phyloP scores from a whole-genome alignment of 73 alveolate genomes.

The Tetrahymena borealis region DNA sequence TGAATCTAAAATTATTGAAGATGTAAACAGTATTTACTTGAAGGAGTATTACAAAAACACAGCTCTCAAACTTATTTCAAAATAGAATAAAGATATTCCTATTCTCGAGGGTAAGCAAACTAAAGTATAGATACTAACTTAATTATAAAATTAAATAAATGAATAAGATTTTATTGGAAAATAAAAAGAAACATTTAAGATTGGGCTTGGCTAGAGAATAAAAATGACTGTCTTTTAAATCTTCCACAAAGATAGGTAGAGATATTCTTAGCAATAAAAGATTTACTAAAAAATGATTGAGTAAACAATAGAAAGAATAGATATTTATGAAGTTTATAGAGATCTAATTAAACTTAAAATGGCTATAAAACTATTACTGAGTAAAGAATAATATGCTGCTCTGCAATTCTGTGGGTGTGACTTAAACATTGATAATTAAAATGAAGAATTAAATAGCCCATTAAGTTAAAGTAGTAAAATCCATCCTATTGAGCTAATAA shows the following conservation, averaged over 20 bases:
- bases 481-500: background rate
- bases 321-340: background rate
- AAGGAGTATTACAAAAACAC: background rate
- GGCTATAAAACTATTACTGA: background rate
- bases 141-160: too few species aligned
- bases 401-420: background rate
- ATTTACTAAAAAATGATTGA: background rate
- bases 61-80: background rate
- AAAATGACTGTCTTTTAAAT: too few species aligned
- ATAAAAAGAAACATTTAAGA: too few species aligned
- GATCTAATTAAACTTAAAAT: background rate
- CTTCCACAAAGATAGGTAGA: background rate
- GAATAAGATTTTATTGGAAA: too few species aligned
- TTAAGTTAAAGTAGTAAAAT: too few species aligned
- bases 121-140: too few species aligned
- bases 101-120: too few species aligned
- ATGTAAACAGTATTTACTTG: background rate
- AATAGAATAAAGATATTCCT: too few species aligned
- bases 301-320: background rate
- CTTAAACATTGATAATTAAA: background rate
- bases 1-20: background rate
- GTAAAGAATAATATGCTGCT: background rate
- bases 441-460: background rate
- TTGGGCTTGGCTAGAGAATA: too few species aligned
- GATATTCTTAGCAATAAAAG: background rate